Conservation (phyloP, 345 rosid species). For the Trapa bicornis region DNA sequence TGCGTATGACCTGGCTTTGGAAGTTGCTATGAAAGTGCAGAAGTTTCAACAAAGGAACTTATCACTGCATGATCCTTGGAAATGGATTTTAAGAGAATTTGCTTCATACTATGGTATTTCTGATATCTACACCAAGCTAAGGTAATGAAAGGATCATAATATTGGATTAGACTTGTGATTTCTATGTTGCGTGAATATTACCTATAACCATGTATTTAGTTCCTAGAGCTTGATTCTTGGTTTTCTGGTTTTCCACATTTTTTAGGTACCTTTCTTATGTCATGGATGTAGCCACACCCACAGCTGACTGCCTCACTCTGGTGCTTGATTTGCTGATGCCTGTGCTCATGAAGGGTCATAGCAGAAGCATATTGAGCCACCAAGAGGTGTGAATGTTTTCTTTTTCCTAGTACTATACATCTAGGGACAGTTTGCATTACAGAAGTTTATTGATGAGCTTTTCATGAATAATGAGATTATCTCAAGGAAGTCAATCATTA, state of each 20-base stretch:
- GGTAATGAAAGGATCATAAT: constrained; percentile 25
- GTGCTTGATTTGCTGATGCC: constrained; percentile 75
- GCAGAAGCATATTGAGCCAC: constrained; percentile 75
- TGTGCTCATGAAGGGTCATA: constrained; percentile 74
- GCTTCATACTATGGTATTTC: constrained; percentile 94
- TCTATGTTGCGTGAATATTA: not conserved
- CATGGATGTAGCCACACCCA: constrained; percentile 98
- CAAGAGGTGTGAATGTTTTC: constrained; percentile 61
- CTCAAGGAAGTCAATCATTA: not conserved
- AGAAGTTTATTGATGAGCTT: not conserved
- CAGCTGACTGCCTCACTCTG: constrained; percentile 84
- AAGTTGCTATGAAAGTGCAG: constrained; percentile 87
- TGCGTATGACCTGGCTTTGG: constrained; percentile 80
- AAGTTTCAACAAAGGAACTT: constrained; percentile 84
- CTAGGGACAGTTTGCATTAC: not conserved
- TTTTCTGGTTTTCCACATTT: not conserved
- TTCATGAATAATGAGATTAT: not conserved
- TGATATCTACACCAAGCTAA: constrained; percentile 72
- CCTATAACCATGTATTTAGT: not conserved
- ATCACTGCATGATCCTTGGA: constrained; percentile 76
- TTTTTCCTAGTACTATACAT: not conserved
- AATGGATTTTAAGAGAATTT: constrained; percentile 89
- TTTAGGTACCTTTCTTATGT: constrained; percentile 80
- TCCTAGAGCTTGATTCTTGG: not conserved
- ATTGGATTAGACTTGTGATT: not conserved